phyloP scores from a whole-genome alignment of 208 protist species.

The Acanthamoeba triangularis region DNA sequence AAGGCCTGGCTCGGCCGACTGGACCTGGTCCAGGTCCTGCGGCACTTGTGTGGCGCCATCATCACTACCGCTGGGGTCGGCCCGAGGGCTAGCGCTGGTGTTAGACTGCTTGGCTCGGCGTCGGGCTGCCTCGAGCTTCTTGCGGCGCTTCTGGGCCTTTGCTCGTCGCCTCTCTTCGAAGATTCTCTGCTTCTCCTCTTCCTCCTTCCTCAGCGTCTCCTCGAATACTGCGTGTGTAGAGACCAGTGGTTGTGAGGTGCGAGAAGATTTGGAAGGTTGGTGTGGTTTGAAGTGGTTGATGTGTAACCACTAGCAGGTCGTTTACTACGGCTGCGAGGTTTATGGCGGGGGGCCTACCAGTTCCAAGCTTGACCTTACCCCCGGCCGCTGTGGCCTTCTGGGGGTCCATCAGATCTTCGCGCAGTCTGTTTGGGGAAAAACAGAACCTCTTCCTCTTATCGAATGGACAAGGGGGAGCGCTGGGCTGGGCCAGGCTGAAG shows the following conservation, averaged over 20 bases:
- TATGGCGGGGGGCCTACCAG: neutral
- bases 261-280: neutral
- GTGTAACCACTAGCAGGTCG: too few species aligned
- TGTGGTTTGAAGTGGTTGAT: too few species aligned
- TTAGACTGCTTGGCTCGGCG: neutral
- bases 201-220: conserved; percentile 11
- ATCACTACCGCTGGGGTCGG: too few species aligned
- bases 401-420: neutral
- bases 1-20: too few species aligned
- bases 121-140: neutral
- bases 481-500: too few species aligned
- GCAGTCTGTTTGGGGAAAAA: neutral
- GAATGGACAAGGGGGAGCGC: too few species aligned
- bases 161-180: neutral
- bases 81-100: neutral
- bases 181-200: neutral
- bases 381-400: neutral
- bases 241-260: neutral
- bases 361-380: conserved; percentile 15
- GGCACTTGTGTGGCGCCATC: too few species aligned
- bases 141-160: neutral
- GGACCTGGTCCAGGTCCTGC: too few species aligned
- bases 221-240: neutral
- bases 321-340: too few species aligned
- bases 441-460: too few species aligned